A percentile compares a stretch with the other conserved stretches of the same genome.
These are phyloP conservation scores for Rhexocercosporidium sp. DNA, from an alignment of 2,329 filamentous ascomycete genomes.

Conservation along the genomic window DNA sequence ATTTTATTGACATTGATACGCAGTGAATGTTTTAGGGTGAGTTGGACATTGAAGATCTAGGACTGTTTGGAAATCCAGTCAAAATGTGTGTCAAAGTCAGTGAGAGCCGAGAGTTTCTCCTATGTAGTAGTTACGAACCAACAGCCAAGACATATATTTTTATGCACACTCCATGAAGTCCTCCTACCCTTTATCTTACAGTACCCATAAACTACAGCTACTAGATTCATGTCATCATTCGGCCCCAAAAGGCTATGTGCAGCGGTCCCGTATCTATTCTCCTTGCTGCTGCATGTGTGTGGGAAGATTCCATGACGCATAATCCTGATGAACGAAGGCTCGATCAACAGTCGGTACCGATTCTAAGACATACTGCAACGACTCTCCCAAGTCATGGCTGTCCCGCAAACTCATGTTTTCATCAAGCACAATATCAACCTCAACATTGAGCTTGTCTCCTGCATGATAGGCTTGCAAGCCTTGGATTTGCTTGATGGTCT, in stretches of 20 bases:
- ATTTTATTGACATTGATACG: background rate
- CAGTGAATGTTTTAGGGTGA: background rate
- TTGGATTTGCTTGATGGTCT: slow-evolving; percentile 59
- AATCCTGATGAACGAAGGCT: slow-evolving; percentile 49
- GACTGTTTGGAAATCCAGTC: background rate
- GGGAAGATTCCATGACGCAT: slow-evolving; percentile 42
- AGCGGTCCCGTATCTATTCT: slow-evolving; percentile 18
- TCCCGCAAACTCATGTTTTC: slow-evolving; percentile 56
- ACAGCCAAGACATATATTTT: too few species aligned
- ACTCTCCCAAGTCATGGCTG: slow-evolving; percentile 66
- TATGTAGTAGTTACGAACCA: too few species aligned
- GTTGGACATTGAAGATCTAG: background rate
- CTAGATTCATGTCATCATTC: background rate
- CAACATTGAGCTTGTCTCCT: slow-evolving; percentile 67
- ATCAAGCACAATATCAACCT: slow-evolving; percentile 64
- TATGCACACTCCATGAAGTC: too few species aligned
- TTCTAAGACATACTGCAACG: slow-evolving; percentile 66
- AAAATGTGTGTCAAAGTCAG: background rate
- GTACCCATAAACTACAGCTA: too few species aligned
- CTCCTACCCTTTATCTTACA: background rate
- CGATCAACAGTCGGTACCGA: slow-evolving; percentile 49
- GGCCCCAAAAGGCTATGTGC: background rate
- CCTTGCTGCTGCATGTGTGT: slow-evolving; percentile 44
- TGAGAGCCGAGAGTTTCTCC: too few species aligned
- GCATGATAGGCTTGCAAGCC: slow-evolving; percentile 63